These are phyloP conservation scores for Blastocladiella emersonii DNA, from an alignment of 371 early-diverging fungal species.

Conservation along the genomic window DNA sequence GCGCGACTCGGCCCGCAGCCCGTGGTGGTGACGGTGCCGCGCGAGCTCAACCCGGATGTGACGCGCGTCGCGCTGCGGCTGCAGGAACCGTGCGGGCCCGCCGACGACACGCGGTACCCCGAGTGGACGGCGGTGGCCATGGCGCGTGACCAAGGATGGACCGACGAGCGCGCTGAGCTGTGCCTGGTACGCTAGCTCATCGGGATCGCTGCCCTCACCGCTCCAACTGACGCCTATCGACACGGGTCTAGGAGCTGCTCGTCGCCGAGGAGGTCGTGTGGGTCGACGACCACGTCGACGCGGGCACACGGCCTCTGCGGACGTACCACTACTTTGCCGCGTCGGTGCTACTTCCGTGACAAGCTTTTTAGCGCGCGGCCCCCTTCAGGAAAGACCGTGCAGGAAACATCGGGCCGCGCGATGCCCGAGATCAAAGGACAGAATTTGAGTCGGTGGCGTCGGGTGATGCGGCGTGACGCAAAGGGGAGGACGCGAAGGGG, in stretches of 20 bases:
- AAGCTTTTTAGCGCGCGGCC: too few species aligned
- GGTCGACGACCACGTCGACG: too few species aligned
- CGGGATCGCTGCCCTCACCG: not conserved
- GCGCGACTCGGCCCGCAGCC: slow-evolving; percentile 34
- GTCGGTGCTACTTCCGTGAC: too few species aligned
- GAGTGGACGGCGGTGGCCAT: not conserved
- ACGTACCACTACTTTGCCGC: too few species aligned
- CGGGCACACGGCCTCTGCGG: too few species aligned
- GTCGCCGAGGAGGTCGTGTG: slow-evolving; percentile 3
- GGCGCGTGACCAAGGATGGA: not conserved
- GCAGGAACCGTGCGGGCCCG: too few species aligned
- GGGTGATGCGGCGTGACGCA: too few species aligned
- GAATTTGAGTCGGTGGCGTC: too few species aligned
- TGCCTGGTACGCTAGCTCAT: slow-evolving; percentile 46
- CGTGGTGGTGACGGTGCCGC: slow-evolving; percentile 75
- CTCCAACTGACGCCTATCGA: not conserved
- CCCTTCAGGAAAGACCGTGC: too few species aligned
- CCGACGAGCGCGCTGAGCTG: slow-evolving; percentile 35
- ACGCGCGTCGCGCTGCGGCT: not conserved
- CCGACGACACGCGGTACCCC: not conserved
- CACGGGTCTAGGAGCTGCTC: not conserved
- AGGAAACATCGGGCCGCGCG: too few species aligned
- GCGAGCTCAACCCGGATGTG: slow-evolving; percentile 71
- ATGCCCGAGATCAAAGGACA: too few species aligned
- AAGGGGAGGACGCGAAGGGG: too few species aligned